Evolutionary conservation across 371 early-diverging fungal genomes (phyloP), one percentile per base, ranked within the genome.

Genomic region (Rhizopus arrhizus): DNA sequence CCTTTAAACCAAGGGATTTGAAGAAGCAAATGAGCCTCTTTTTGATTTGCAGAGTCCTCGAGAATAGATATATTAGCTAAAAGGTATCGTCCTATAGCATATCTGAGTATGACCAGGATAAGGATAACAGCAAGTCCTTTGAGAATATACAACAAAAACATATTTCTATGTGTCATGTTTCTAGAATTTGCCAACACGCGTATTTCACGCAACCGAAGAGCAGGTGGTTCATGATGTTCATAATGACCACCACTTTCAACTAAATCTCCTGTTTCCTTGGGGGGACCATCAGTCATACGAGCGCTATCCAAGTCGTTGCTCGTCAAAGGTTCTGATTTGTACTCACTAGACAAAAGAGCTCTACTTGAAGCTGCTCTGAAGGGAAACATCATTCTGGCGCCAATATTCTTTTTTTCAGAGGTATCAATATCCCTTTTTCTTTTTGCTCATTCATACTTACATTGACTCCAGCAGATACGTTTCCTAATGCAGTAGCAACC

Each of bases 1-100:
- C 69, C 73, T 38, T 71, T 67, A 52, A 70, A 67, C 74, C 74
- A 74, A 34, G 74, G 70, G 36, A 74, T 64, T 42, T 64, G 69
- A 43, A 74, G 50, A 45, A 75, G 45, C 11, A 61, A 49, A 31
- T 59, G 65, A 36, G 62, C 34, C 10, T 63, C 10, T 10, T 43
- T 56, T 31, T 53, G 28, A 42, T 28, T 38, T n/a, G 6, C 11
- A 36, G 6, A 11, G 6, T 11, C 36, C 11, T 36, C 9, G 11
- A 43, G n/a, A 11, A 43, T 15, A 43, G 8, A 34, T 8, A 41
- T 59, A 16, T 59, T 51, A 41, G 55, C 41, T 7, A 64, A 58
- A 53, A 65, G 49, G 12, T 56, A 69, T n/a, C 53, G 52, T 45
- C 58, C 58, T 40, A 61, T 7, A 58, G 61, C 46, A n/a, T 61